Evolutionary conservation across 2,329 filamentous ascomycete species (phyloP), one percentile per base, ranked within the genome.

Genomic region (Colletotrichum phormii): DNA sequence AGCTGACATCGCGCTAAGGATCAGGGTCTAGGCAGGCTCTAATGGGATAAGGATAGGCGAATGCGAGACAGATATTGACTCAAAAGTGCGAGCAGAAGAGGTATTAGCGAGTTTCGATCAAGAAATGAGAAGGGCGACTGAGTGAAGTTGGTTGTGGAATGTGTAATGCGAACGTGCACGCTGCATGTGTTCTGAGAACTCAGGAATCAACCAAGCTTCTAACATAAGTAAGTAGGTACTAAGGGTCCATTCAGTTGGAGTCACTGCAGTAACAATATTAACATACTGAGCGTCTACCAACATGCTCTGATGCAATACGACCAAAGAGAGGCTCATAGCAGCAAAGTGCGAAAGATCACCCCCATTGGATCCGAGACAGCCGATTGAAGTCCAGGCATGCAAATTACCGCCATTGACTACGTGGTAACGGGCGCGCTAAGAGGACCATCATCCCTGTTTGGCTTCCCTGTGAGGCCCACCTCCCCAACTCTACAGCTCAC

Each of bases 401-500:
- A 55, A 6, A 5, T n/a, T n/a, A 31, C 42, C 42, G 31, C 9
- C 29, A 13, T 18, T 22, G 35, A 29, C 15, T 59, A 8, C 13
- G 42, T 54, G 22, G 22, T 7, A 31, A 31, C 46, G 46, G 46
- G 46, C 31, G 31, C 57, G 22, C 64, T 68, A 71, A 13, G 0
- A 22, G 7, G 13, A 26, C 37, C 46, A 42, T 42, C 49, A 63
- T 26, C 69, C 68, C 54, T 71, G 51, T 42, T 71, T 18, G 58
- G 26, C 18, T 31, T 29, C 24, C 24, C 5, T 26, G 55, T 22
- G 15, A 37, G 57, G 15, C 22, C 57, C 46, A 12, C 7, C 22
- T 22, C 33, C 46, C 42, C 35, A 70, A 71, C 46, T 61, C 26
- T 67, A 33, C 22, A 31, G 37, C 35, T 35, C 26, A 11, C 33